Evolutionary conservation across 2,329 filamentous ascomycete species (phyloP).

Genomic region (Penicillium sp.): DNA sequence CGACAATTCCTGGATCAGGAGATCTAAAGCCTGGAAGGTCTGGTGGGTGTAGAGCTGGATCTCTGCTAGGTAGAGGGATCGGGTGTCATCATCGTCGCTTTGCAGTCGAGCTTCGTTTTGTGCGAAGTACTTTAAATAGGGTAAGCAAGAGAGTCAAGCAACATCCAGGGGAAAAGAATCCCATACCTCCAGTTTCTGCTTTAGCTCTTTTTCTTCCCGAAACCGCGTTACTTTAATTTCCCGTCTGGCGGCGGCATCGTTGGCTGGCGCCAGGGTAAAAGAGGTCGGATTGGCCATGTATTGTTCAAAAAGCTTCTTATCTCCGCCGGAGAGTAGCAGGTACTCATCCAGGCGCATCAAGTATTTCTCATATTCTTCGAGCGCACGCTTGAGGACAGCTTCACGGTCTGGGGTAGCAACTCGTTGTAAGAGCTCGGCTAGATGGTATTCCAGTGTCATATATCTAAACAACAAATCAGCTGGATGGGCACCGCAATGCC

Average conservation of each 20-base stretch:
- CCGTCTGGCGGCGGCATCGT: constrained; percentile 67
- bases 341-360: constrained; percentile 77
- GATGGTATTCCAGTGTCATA: constrained; percentile 71
- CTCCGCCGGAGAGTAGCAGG: constrained; percentile 63
- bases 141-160: constrained; percentile 34
- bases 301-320: constrained; percentile 68
- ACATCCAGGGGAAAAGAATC: constrained; percentile 3
- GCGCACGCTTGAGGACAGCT: constrained; percentile 60
- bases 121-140: constrained; percentile 54
- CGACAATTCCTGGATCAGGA: constrained; percentile 77
- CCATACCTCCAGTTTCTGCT: constrained; percentile 71
- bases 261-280: constrained; percentile 70
- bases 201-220: constrained; percentile 80
- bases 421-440: constrained; percentile 76
- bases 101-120: constrained; percentile 61
- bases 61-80: constrained; percentile 75
- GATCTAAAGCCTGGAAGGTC: constrained; percentile 83
- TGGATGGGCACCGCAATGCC: background rate
- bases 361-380: constrained; percentile 74
- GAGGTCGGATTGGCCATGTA: constrained; percentile 70
- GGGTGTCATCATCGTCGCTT: constrained; percentile 80
- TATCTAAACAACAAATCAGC: constrained; percentile 53
- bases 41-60: constrained; percentile 72
- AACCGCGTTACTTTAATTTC: constrained; percentile 85
- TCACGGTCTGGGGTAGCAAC: constrained; percentile 64